phyloP scores from a whole-genome alignment of 805 yeast genomes.

The Kodamaea laetipori region DNA sequence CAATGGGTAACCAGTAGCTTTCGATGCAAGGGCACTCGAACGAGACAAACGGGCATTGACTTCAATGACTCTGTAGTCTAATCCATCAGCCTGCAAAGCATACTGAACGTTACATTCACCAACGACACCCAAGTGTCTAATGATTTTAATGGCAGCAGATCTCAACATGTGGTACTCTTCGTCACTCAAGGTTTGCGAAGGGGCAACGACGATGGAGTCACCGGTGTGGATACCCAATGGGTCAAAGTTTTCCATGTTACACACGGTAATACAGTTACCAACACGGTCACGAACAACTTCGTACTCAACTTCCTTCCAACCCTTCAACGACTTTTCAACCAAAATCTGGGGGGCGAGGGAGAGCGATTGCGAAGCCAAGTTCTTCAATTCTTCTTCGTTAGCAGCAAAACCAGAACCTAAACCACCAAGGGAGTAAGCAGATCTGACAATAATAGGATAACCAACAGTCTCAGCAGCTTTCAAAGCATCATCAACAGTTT shows the following conservation, averaged over 20 bases:
- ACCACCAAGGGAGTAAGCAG: constrained; percentile 97
- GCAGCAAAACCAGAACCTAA: constrained; percentile 96
- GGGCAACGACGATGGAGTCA: constrained; percentile 98
- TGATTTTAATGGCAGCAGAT: constrained; percentile 95
- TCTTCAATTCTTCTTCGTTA: constrained; percentile 76
- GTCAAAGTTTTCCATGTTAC: constrained; percentile 99
- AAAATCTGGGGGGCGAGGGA: constrained; percentile 91
- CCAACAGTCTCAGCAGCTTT: constrained; percentile 87
- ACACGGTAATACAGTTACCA: constrained; percentile 96
- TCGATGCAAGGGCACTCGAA: constrained; percentile 96
- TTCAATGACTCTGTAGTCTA: constrained; percentile 94
- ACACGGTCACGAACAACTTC: constrained; percentile 97
- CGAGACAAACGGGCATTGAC: constrained; percentile 96
- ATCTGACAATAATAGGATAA: constrained; percentile 95
- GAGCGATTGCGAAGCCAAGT: constrained; percentile 86
- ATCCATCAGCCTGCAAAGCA: constrained; percentile 92
- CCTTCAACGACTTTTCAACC: constrained; percentile 95
- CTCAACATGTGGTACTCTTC: constrained; percentile 98
- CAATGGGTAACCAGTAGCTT: constrained; percentile 98
- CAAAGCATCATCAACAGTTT: constrained; percentile 88
- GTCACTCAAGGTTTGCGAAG: constrained; percentile 95
- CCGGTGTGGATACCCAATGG: constrained; percentile 99
- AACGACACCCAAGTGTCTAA: constrained; percentile 96
- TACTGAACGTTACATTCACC: constrained; percentile 99
- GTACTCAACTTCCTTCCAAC: constrained; percentile 99